Evolutionary conservation across 2,329 filamentous ascomycete genomes (phyloP), one percentile per base, ranked within the genome.

Genomic region (Fusarium sp.): DNA sequence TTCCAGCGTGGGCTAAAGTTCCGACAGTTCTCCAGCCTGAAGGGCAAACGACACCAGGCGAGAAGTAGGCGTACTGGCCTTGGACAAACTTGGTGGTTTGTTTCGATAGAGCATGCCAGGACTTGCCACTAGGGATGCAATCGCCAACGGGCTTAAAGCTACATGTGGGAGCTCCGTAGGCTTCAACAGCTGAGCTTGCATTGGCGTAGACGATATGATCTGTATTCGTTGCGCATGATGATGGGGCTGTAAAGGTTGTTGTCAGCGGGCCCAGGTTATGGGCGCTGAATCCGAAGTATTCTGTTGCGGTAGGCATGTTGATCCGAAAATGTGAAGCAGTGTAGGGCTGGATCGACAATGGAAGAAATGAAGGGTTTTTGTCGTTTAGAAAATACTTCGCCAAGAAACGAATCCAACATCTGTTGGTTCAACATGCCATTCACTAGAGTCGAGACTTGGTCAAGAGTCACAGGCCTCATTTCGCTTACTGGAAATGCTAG

Each of bases 1-100:
- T 24, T 3, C 19, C 57, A 39, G 40, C 57, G 36, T 62, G 65
- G 0, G 57, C 58, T 3, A 72, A 28, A 2, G 57, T 39, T 33
- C 72, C 75, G 0, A 60, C 74, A 3, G 73, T 76, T 15, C 67
- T 71, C 74, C 73, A 75, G 0, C 68, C 67, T 0, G 69, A 64
- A 2, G 75, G 75, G 33, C 75, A 77, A 22, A 43, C 54, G 10
- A 61, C 2, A 4, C 53, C 57, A 21, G 57, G 57, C 0, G 57
- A 61, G 24, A 21, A 50, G 14, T 61, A 61, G 1, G 11, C 2
- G 24, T 56, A 39, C 6, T 19, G 7, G 8, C 42, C 52, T n/a
- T 24, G 42, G 3, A 39, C 15, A 46, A 38, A 49, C 10, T 31
- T 5, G 0, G 43, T 56, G 6, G 42, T 47, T 22, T 56, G 42